phyloP scores from a whole-genome alignment of 352 stramenopile species.

The Pythium inflatum region DNA sequence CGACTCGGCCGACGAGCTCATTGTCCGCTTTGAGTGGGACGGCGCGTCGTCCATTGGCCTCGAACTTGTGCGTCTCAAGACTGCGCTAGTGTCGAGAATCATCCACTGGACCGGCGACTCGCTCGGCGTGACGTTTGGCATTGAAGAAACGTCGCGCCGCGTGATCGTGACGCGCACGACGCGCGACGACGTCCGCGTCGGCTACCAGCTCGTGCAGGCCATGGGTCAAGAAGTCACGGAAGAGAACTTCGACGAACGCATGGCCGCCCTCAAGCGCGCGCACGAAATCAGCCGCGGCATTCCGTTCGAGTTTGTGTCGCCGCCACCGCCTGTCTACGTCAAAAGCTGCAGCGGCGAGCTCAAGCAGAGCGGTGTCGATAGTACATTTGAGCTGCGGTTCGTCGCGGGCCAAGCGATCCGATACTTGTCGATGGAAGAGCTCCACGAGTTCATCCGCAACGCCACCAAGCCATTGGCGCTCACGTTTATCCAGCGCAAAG shows the following conservation, averaged over 20 bases:
- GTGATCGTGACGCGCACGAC: constrained; percentile 70
- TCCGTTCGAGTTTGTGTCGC: constrained; percentile 63
- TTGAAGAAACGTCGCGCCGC: constrained; percentile 68
- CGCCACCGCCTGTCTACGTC: constrained; percentile 57
- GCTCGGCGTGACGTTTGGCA: constrained; percentile 74
- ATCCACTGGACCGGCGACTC: constrained; percentile 51
- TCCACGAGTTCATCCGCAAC: constrained; percentile 60
- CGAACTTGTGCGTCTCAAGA: constrained; percentile 57
- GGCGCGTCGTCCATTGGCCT: constrained; percentile 53
- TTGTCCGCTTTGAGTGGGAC: constrained; percentile 64
- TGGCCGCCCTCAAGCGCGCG: constrained; percentile 56
- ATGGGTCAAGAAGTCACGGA: constrained; percentile 49
- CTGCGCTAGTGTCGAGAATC: constrained; percentile 24
- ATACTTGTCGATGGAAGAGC: constrained; percentile 69
- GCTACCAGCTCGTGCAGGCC: constrained; percentile 62
- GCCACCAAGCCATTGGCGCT: constrained; percentile 62
- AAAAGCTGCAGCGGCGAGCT: constrained; percentile 52
- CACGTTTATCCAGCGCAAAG: constrained; percentile 63
- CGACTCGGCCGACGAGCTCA: constrained; percentile 48
- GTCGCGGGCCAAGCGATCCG: constrained; percentile 57
- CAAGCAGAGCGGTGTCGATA: constrained; percentile 53
- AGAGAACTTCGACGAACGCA: constrained; percentile 54
- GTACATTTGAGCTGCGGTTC: constrained; percentile 65
- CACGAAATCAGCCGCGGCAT: constrained; percentile 52
- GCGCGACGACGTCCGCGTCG: constrained; percentile 53